A percentile compares a stretch with the other conserved stretches of the same genome.
Conservation (phyloP, 805 yeast species). For the Kluyveromyces dobzhanskii region DNA sequence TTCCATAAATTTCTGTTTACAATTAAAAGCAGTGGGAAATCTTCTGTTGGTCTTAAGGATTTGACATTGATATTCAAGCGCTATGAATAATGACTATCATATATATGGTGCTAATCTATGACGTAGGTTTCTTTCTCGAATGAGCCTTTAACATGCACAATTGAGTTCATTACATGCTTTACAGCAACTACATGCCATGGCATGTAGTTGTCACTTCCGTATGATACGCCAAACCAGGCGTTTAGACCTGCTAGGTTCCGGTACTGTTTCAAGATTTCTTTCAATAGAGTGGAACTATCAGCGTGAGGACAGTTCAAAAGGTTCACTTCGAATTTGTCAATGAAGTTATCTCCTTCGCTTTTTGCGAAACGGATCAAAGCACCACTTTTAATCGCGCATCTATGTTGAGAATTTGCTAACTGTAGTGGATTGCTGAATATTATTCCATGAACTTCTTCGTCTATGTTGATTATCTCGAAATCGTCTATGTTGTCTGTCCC, state of each 20-base stretch:
- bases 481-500: slow-evolving; percentile 13
- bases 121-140: slow-evolving; percentile 3
- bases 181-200: slow-evolving; percentile 77
- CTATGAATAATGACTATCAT: background rate
- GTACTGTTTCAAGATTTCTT: slow-evolving; percentile 49
- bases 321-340: slow-evolving; percentile 50
- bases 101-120: background rate
- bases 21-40: background rate
- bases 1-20: background rate
- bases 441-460: slow-evolving; percentile 46
- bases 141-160: slow-evolving; percentile 42
- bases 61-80: background rate
- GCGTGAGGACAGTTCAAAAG: slow-evolving; percentile 67
- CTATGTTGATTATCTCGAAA: slow-evolving; percentile 38
- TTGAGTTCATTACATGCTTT: slow-evolving; percentile 45
- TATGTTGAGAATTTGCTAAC: slow-evolving; percentile 58
- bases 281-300: slow-evolving; percentile 49
- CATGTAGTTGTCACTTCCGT: slow-evolving; percentile 33
- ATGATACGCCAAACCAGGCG: slow-evolving; percentile 32
- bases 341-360: slow-evolving; percentile 16
- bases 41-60: background rate
- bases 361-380: slow-evolving; percentile 41
- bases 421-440: slow-evolving; percentile 56
- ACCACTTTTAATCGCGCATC: slow-evolving; percentile 66
- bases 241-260: slow-evolving; percentile 41